phyloP scores from a whole-genome alignment of 2,329 filamentous ascomycete species.

The Aspergillus tubingensis region DNA sequence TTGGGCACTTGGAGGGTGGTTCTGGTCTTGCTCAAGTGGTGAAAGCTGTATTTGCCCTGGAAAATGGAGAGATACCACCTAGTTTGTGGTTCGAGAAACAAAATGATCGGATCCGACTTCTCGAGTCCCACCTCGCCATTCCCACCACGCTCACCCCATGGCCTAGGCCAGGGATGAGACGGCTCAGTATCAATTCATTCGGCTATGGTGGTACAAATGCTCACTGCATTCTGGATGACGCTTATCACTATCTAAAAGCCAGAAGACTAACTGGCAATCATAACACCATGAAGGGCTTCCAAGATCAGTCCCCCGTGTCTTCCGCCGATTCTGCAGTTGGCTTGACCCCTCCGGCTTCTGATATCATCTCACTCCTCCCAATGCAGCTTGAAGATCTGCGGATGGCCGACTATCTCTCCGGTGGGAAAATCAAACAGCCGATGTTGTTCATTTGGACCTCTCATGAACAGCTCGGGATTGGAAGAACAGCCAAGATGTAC shows the following conservation, averaged over 20 bases:
- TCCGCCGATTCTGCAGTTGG: neutral
- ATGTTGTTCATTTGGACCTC: neutral
- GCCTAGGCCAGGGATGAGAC: neutral
- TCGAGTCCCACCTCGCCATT: conserved; percentile 7
- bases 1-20: conserved; percentile 32
- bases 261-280: neutral
- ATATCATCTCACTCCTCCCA: neutral
- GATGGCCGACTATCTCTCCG: neutral
- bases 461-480: neutral
- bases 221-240: conserved; percentile 9
- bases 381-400: neutral
- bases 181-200: conserved; percentile 11
- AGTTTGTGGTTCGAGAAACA: conserved; percentile 33
- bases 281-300: neutral
- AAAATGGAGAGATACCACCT: conserved; percentile 47
- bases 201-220: conserved; percentile 18
- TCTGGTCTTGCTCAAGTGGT: conserved; percentile 45
- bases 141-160: conserved; percentile 2
- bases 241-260: neutral
- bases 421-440: neutral
- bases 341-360: neutral
- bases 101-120: conserved; percentile 1
- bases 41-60: conserved; percentile 46
- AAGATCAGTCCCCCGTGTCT: neutral
- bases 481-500: neutral